Percentiles rank a stretch among this genome's conserved stretches.
These are phyloP conservation scores for Chamaecyparis obtusa DNA, from an alignment of 75 land plant genomes.

Conservation along the genomic window DNA sequence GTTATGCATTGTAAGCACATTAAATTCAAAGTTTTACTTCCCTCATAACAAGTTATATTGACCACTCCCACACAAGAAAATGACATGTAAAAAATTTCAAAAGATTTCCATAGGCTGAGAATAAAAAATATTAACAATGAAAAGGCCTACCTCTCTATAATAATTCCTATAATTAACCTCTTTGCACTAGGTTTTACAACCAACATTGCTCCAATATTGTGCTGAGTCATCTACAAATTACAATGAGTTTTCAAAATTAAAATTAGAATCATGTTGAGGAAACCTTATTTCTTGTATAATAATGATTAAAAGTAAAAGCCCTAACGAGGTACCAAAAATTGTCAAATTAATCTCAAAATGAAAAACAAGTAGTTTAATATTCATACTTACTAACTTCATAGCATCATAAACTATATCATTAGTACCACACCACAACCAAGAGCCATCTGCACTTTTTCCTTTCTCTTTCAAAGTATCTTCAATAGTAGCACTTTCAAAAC, in stretches of 20 bases:
- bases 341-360: neutral
- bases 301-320: neutral
- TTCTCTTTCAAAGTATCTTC: constrained; percentile 74
- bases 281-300: neutral
- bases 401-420: constrained; percentile 96
- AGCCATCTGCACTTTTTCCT: constrained; percentile 90
- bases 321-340: neutral
- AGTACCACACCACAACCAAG: constrained; percentile 94
- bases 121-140: too few relatives aligned
- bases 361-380: neutral
- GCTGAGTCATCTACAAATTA: constrained; percentile 75
- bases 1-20: too few relatives aligned
- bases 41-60: too few relatives aligned
- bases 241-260: neutral
- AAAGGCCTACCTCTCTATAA: constrained; percentile 98
- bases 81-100: too few relatives aligned
- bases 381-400: constrained; percentile 72
- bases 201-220: constrained; percentile 98
- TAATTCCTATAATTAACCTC: constrained; percentile 80
- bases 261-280: neutral
- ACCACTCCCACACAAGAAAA: too few relatives aligned
- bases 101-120: too few relatives aligned
- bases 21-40: too few relatives aligned
- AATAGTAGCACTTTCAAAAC: constrained; percentile 92
- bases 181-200: constrained; percentile 86